A percentile compares a stretch with the other conserved stretches of the same genome.
phyloP scores from a whole-genome alignment of 108 stramenopile species.

The Cyclotella baltica region DNA sequence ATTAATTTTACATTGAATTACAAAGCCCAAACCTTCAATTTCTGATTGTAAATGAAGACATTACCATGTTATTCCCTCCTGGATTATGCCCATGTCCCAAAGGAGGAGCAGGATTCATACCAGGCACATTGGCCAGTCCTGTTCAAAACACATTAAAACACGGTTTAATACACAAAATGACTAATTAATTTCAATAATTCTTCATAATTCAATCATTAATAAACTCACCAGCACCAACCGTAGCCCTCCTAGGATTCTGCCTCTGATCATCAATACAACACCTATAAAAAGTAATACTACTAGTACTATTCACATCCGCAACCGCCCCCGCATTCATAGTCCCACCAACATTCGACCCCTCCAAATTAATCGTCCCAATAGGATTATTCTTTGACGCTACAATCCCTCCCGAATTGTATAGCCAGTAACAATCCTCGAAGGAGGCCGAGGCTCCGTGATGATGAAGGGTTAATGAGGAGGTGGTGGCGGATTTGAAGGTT shows the following conservation, averaged over 20 bases:
- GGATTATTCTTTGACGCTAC: slow-evolving; percentile 24
- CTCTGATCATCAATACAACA: slow-evolving; percentile 66
- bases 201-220: not conserved
- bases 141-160: not conserved
- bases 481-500: slow-evolving; percentile 67
- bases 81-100: slow-evolving; percentile 7
- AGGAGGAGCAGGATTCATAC: slow-evolving; percentile 15
- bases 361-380: slow-evolving; percentile 1
- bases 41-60: slow-evolving; percentile 13
- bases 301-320: slow-evolving; percentile 82
- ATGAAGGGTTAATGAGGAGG: slow-evolving; percentile 70
- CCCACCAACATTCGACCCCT: not conserved
- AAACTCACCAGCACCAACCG: slow-evolving; percentile 37
- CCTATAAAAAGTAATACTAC: slow-evolving; percentile 70
- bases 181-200: not conserved
- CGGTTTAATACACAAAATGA: not conserved
- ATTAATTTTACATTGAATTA: too few relatives aligned
- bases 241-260: slow-evolving; percentile 44
- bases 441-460: slow-evolving; percentile 78
- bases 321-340: slow-evolving; percentile 56
- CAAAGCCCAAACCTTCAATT: too few relatives aligned
- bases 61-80: not conserved
- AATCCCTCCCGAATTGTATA: slow-evolving; percentile 54
- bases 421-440: slow-evolving; percentile 83
- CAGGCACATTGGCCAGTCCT: slow-evolving; percentile 11